phyloP scores from a whole-genome alignment of 345 rosid species.

The Rhodomyrtus tomentosa region DNA sequence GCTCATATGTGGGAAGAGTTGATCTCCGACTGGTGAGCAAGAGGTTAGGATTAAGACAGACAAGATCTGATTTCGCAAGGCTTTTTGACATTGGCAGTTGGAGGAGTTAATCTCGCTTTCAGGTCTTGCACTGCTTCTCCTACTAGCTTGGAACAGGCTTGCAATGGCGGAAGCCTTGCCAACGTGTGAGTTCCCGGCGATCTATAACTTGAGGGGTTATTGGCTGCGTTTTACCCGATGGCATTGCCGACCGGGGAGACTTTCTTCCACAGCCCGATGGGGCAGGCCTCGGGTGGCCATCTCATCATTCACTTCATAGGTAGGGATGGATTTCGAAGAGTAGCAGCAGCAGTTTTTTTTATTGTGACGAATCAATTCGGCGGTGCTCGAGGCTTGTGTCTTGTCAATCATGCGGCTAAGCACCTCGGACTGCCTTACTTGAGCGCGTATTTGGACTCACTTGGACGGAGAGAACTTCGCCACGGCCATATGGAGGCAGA shows the following conservation, averaged over 20 bases:
- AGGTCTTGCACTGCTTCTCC: background rate
- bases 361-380: background rate
- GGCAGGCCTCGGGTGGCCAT: slow-evolving; percentile 68
- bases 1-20: background rate
- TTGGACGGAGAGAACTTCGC: slow-evolving; percentile 89
- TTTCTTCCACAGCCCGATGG: slow-evolving; percentile 59
- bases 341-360: too few species aligned
- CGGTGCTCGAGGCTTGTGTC: background rate
- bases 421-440: slow-evolving; percentile 48
- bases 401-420: slow-evolving; percentile 49
- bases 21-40: background rate
- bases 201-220: slow-evolving; percentile 87
- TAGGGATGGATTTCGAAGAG: background rate
- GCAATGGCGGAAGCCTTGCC: background rate
- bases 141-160: background rate
- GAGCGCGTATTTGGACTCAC: slow-evolving; percentile 70
- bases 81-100: too few species aligned
- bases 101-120: background rate
- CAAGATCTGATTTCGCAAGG: too few species aligned
- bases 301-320: slow-evolving; percentile 79
- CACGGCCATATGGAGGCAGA: slow-evolving; percentile 64
- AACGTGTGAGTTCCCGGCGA: slow-evolving; percentile 48
- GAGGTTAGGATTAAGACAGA: too few species aligned
- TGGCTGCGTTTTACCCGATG: slow-evolving; percentile 67
- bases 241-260: slow-evolving; percentile 42